These are phyloP conservation scores for Phyllosticta citrichinensis DNA, from an alignment of 2,329 filamentous ascomycete species.

Conservation along the genomic window DNA sequence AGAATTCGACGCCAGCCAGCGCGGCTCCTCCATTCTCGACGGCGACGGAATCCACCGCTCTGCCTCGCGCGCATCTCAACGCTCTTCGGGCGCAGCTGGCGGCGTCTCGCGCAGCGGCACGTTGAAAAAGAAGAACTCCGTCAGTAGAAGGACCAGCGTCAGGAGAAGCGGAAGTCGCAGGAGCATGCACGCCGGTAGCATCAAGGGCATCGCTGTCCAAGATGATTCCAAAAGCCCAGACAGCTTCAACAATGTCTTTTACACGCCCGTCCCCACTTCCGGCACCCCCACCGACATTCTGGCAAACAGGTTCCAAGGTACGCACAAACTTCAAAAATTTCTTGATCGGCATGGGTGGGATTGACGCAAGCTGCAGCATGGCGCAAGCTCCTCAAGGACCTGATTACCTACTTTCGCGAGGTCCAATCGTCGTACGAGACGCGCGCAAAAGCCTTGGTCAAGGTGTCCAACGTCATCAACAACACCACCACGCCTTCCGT, in stretches of 20 bases:
- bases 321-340: conserved; percentile 17
- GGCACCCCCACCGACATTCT: conserved; percentile 83
- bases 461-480: conserved; percentile 74
- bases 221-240: conserved; percentile 53
- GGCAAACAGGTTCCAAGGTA: conserved; percentile 81
- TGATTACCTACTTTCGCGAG: conserved; percentile 89
- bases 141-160: conserved; percentile 64
- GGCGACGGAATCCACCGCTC: conserved; percentile 46
- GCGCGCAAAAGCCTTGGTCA: conserved; percentile 69
- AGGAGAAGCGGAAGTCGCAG: conserved; percentile 70
- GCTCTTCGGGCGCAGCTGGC: conserved; percentile 32
- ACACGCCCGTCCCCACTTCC: conserved; percentile 77
- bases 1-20: conserved; percentile 60
- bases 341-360: neutral
- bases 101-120: conserved; percentile 56
- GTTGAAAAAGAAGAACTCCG: conserved; percentile 76
- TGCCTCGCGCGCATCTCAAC: conserved; percentile 44
- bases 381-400: conserved; percentile 89
- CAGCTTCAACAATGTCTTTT: conserved; percentile 73
- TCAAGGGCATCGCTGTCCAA: conserved; percentile 67
- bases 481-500: conserved; percentile 64
- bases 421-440: conserved; percentile 83
- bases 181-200: conserved; percentile 77
- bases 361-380: conserved; percentile 50
- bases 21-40: conserved; percentile 55